phyloP scores from a whole-genome alignment of 2,329 filamentous ascomycete genomes.

The Colletotrichum lindemuthianum region DNA sequence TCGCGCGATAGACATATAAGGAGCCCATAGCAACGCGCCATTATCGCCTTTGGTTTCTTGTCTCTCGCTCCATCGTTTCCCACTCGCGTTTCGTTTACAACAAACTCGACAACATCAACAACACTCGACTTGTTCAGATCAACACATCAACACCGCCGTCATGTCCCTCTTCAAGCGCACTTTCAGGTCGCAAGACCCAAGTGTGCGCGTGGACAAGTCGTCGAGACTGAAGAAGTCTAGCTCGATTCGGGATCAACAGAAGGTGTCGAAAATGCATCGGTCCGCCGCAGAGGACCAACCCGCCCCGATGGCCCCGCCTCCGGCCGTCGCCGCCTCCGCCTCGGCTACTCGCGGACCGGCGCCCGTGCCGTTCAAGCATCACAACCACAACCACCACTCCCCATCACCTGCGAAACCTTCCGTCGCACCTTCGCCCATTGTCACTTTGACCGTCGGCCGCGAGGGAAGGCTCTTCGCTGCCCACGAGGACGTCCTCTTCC shows the following conservation, averaged over 20 bases:
- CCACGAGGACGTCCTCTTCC: conserved; percentile 89
- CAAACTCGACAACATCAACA: conserved; percentile 19
- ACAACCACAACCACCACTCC: conserved; percentile 33
- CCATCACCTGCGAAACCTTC: conserved; percentile 36
- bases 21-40: conserved; percentile 26
- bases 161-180: conserved; percentile 88
- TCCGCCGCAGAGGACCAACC: conserved; percentile 72
- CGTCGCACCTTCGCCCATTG: conserved; percentile 72
- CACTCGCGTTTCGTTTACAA: conserved; percentile 36
- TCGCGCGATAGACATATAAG: conserved; percentile 32
- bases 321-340: conserved; percentile 50
- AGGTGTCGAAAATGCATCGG: conserved; percentile 86
- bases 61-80: conserved; percentile 42
- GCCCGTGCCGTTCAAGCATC: conserved; percentile 58
- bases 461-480: conserved; percentile 93
- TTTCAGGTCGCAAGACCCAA: conserved; percentile 78
- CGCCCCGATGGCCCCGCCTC: conserved; percentile 46
- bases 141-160: conserved; percentile 47
- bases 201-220: conserved; percentile 82
- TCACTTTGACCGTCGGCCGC: conserved; percentile 84
- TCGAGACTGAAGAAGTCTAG: conserved; percentile 76
- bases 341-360: conserved; percentile 40
- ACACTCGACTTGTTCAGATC: conserved; percentile 23
- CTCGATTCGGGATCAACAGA: conserved; percentile 75
- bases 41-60: conserved; percentile 47